Conservation (phyloP, 257 asterid genomes). For the Asclepias syriaca region DNA sequence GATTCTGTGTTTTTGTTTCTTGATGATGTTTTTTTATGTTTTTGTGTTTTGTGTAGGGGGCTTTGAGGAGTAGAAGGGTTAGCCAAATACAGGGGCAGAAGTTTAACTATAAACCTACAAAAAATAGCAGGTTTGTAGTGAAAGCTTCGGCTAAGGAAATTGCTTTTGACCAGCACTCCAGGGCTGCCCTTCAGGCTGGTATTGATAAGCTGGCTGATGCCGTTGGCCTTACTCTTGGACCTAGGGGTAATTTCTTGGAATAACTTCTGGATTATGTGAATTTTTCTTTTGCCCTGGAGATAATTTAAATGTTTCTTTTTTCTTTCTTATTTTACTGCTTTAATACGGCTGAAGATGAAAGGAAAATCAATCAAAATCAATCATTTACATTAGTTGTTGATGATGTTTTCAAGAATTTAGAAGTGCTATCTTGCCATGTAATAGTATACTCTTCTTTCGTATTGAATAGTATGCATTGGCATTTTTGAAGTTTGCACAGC, state of each 20-base stretch:
- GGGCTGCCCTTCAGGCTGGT: constrained; percentile 89
- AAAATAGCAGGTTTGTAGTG: constrained; percentile 60
- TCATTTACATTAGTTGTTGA: background rate
- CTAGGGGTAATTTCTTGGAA: constrained; percentile 57
- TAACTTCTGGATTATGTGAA: background rate
- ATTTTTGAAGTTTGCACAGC: background rate
- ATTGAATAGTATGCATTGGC: background rate
- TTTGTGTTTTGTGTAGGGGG: constrained; percentile 33
- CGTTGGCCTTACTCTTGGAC: constrained; percentile 95
- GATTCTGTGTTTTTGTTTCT: background rate
- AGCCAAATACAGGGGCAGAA: constrained; percentile 65
- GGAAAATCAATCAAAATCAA: background rate
- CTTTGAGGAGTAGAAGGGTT: constrained; percentile 49
- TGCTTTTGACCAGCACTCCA: constrained; percentile 83
- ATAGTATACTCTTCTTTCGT: background rate
- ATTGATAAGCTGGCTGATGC: constrained; percentile 94
- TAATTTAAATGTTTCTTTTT: too few species aligned
- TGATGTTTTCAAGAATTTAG: background rate
- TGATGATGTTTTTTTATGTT: background rate
- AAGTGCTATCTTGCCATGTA: background rate
- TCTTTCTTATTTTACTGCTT: too few species aligned
- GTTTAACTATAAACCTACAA: constrained; percentile 40
- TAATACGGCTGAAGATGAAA: background rate
- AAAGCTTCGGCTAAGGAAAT: constrained; percentile 88
- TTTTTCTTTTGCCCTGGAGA: too few species aligned